phyloP scores from a whole-genome alignment of 1,284 basidiomycete genomes.

The Austroboletus sp. region DNA sequence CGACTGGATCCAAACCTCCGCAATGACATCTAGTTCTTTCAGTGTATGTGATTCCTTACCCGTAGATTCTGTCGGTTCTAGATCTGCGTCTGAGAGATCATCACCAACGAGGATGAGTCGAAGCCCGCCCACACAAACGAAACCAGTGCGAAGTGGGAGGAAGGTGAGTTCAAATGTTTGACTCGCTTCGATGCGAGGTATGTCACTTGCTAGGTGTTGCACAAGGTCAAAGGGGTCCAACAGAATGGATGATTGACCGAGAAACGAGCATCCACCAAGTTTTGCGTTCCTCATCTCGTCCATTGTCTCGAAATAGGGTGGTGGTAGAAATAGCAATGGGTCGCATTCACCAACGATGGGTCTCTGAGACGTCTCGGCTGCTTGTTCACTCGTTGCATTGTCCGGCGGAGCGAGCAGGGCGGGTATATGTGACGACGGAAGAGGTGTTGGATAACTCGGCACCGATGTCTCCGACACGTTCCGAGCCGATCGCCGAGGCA shows the following conservation, averaged over 20 bases:
- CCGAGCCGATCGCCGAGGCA: slow-evolving; percentile 32
- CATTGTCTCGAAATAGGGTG: slow-evolving; percentile 42
- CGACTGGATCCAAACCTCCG: slow-evolving; percentile 57
- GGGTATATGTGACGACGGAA: slow-evolving; percentile 44
- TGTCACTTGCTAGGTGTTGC: slow-evolving; percentile 16
- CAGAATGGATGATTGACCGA: slow-evolving; percentile 50
- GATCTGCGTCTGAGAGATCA: slow-evolving; percentile 36
- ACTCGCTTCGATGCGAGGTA: slow-evolving; percentile 33
- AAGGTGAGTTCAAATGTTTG: slow-evolving; percentile 59
- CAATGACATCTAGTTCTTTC: slow-evolving; percentile 63
- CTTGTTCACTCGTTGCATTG: slow-evolving; percentile 45
- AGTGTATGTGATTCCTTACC: slow-evolving; percentile 39
- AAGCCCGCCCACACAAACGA: slow-evolving; percentile 55
- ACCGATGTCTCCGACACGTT: slow-evolving; percentile 8
- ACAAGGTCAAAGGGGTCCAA: slow-evolving; percentile 40
- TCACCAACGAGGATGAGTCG: slow-evolving; percentile 57
- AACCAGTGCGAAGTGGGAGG: slow-evolving; percentile 49
- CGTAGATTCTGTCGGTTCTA: slow-evolving; percentile 13
- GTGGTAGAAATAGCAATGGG: slow-evolving; percentile 34
- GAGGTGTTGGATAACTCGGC: slow-evolving; percentile 2
- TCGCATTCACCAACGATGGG: slow-evolving; percentile 18
- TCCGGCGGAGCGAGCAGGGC: slow-evolving; percentile 37
- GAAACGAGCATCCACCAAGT: slow-evolving; percentile 37
- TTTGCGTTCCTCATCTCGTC: slow-evolving; percentile 31
- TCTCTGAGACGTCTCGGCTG: slow-evolving; percentile 38